A percentile compares a stretch with the other conserved stretches of the same genome.
These are phyloP conservation scores for Populus deltoides DNA, from an alignment of 345 rosid genomes.

Conservation along the genomic window DNA sequence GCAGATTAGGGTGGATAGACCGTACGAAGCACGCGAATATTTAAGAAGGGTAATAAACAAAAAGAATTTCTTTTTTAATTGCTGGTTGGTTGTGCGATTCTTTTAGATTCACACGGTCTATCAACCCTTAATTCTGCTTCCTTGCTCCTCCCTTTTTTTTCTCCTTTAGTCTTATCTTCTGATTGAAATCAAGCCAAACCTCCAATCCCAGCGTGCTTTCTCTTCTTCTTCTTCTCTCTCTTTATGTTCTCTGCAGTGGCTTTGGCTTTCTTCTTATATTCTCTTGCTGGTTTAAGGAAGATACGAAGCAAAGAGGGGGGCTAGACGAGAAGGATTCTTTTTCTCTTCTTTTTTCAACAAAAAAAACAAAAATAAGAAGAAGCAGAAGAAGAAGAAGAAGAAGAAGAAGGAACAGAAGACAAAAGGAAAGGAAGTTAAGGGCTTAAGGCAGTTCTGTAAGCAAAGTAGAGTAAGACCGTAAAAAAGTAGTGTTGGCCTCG, in stretches of 20 bases:
- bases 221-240: conserved; percentile 14
- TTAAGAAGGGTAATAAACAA: conserved; percentile 18
- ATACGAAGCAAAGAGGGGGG: neutral
- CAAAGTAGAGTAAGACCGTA: no score
- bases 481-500: neutral
- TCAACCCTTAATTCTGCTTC: conserved; percentile 56
- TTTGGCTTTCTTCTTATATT: conserved; percentile 4
- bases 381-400: no score
- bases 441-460: no score
- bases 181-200: neutral
- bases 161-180: neutral
- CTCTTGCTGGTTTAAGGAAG: neutral
- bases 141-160: conserved; percentile 14
- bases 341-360: neutral
- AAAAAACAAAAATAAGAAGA: neutral
- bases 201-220: neutral
- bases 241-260: neutral
- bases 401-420: neutral
- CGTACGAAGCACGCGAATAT: conserved; percentile 73
- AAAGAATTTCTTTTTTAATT: neutral
- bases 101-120: conserved; percentile 71
- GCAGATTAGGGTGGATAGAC: conserved; percentile 79
- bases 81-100: conserved; percentile 42
- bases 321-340: neutral
- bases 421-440: no score